phyloP scores from a whole-genome alignment of 2,329 filamentous ascomycete genomes.

The Fusarium austroafricanum region DNA sequence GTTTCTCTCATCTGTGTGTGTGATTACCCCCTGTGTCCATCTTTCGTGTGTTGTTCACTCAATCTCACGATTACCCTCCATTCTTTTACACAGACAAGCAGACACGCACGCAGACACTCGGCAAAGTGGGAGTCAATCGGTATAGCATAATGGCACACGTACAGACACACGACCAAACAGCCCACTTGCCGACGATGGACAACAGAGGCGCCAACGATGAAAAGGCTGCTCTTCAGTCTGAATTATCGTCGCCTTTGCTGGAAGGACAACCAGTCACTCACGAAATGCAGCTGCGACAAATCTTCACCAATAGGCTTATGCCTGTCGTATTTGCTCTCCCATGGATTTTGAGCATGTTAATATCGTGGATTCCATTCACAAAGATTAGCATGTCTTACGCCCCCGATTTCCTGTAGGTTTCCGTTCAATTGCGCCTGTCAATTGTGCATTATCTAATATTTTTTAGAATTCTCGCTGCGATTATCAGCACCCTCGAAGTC shows the following conservation, averaged over 20 bases:
- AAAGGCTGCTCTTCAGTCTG: neutral
- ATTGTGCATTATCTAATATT: neutral
- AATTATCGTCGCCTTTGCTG: neutral
- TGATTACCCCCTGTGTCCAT: neutral
- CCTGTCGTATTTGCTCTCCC: conserved; percentile 30
- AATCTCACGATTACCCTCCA: neutral
- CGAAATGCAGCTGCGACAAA: conserved; percentile 1
- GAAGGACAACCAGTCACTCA: neutral
- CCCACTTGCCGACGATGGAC: conserved; percentile 27
- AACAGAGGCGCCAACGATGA: neutral
- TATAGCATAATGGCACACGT: conserved; percentile 10
- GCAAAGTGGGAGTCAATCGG: conserved; percentile 13
- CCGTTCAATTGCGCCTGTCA: neutral
- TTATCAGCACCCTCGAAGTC: conserved; percentile 31
- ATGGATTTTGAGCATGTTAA: conserved; percentile 30
- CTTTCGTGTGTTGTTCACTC: neutral
- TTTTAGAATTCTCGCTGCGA: conserved; percentile 17
- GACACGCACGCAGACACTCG: neutral
- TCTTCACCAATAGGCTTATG: conserved; percentile 16
- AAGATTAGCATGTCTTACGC: conserved; percentile 24
- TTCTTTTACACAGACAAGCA: neutral
- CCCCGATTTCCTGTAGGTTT: conserved; percentile 27
- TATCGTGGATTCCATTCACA: conserved; percentile 35
- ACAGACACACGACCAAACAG: neutral
- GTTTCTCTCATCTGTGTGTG: neutral